Evolutionary conservation across 2,329 filamentous ascomycete genomes (phyloP).

Genomic region (Diplocarpon mali): DNA sequence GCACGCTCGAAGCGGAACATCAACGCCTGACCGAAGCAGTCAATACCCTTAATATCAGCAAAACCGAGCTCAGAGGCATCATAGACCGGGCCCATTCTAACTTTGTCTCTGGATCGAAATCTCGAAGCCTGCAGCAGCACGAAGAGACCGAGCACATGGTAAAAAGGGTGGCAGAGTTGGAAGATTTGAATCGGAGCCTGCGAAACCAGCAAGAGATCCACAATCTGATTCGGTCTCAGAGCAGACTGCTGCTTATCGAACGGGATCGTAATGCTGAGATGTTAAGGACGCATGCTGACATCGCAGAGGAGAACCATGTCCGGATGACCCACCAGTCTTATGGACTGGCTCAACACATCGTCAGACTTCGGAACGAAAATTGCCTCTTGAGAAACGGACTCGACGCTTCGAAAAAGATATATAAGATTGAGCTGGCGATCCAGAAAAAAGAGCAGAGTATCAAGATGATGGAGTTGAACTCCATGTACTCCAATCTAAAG

Average conservation of each 20-base stretch:
- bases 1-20: neutral
- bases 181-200: neutral
- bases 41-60: neutral
- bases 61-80: neutral
- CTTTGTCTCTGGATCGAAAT: neutral
- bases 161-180: neutral
- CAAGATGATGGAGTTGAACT: neutral
- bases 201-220: neutral
- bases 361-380: neutral
- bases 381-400: neutral
- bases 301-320: neutral
- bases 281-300: neutral
- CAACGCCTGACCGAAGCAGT: neutral
- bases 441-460: neutral
- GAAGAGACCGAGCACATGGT: neutral
- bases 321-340: neutral
- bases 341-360: neutral
- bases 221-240: neutral
- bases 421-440: neutral
- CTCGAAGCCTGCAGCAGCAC: too few relatives aligned
- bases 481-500: neutral
- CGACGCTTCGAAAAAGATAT: neutral
- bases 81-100: neutral
- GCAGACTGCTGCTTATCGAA: neutral
- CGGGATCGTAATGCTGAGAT: neutral